Base-by-base conservation (phyloP, 2,329 filamentous ascomycete genomes). In the Huntiella savannae region DNA sequence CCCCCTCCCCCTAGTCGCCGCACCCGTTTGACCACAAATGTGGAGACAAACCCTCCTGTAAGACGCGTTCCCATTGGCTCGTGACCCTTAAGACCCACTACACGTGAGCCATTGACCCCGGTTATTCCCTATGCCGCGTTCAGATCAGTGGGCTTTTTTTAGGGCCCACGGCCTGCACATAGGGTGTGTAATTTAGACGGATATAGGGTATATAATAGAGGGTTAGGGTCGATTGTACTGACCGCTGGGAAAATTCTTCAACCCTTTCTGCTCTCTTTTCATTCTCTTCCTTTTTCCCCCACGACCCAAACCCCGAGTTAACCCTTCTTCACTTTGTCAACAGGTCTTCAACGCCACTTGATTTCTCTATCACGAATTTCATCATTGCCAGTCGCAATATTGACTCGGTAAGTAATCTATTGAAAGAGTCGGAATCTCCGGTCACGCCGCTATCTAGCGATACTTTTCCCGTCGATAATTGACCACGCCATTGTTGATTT, bases 271-370 rank as follows among this genome's bases (percentile, higher is more conserved):
- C 34, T 48, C 46, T 39, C 33, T 44, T 33, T 48, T 22, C 43
- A 22, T 49, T 39, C 46, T 44, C 37, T 43, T 46, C 34, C 22
- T 35, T 49, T 43, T 37, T 28, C 19, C 33, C 42, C 46, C 19
- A 16, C 48, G 40, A 49, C 48, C 48, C 48, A 46, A 49, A 49
- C 48, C 47, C 48, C 43, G 40, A 49, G 38, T 46, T 49, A 49
- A 49, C 48, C 48, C 48, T 49, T 49, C 48, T 46, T 40, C 42
- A 6, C 33, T 44, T 15, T 47, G 28, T 34, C 34, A 34, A 12
- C 13, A 34, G 13, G 28, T 16, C 32, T 17, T 43, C 15, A 32
- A 43, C 40, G 32, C 40, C 40, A 43, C 32, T 43, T 3, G 13
- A 33, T 7, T 16, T 11, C 4, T 33, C 8, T n/a, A 33, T 33